Conservation (phyloP, 2,329 filamentous ascomycete genomes). For the Fusarium zealandicum region DNA sequence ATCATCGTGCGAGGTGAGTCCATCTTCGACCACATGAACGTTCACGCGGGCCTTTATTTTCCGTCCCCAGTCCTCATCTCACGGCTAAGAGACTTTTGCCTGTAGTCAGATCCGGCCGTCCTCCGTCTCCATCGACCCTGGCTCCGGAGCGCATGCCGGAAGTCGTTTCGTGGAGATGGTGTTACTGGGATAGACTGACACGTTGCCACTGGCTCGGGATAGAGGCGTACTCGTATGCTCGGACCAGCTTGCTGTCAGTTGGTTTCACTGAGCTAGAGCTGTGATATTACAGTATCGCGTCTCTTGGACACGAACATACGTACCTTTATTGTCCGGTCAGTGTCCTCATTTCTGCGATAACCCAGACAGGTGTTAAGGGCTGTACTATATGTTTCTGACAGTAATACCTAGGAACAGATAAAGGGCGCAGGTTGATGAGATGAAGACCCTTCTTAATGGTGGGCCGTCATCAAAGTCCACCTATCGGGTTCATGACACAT, state of each 20-base stretch:
- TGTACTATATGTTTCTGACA: not conserved
- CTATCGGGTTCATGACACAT: constrained; percentile 36
- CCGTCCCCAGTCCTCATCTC: constrained; percentile 10
- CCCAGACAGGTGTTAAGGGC: constrained; percentile 5
- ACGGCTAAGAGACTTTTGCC: constrained; percentile 8
- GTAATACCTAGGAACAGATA: not conserved
- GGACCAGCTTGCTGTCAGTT: constrained; percentile 15
- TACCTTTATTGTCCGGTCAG: constrained; percentile 1
- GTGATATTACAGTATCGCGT: constrained; percentile 25
- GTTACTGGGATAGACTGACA: constrained; percentile 20
- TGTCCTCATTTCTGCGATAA: constrained; percentile 14
- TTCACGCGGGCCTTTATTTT: constrained; percentile 18
- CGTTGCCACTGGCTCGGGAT: constrained; percentile 10
- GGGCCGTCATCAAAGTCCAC: constrained; percentile 34
- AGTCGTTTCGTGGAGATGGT: constrained; percentile 24
- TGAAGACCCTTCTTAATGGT: constrained; percentile 38
- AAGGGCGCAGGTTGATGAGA: constrained; percentile 25
- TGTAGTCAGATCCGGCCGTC: constrained; percentile 24
- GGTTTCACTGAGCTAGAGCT: constrained; percentile 10
- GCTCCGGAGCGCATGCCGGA: constrained; percentile 27
- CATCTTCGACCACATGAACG: constrained; percentile 8
- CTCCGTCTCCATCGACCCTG: constrained; percentile 18
- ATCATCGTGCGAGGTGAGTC: constrained; percentile 13
- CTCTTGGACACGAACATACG: constrained; percentile 15
- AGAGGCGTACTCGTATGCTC: constrained; percentile 29